Base-by-base conservation (phyloP, 2,329 filamentous ascomycete species). In the Sarocladiaceae sp. region DNA sequence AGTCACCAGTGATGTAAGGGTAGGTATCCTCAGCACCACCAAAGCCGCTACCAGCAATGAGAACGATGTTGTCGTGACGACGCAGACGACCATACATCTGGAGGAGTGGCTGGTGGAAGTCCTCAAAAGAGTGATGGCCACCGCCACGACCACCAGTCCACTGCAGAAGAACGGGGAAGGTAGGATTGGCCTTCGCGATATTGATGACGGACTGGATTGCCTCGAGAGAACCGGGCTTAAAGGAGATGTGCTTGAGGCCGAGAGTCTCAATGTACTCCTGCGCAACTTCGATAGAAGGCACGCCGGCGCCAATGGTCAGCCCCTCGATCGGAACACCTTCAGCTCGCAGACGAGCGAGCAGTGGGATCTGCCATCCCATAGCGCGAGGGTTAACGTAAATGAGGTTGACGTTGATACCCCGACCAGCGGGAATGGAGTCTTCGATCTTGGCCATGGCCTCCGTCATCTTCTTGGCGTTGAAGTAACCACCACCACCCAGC, bases 91-190 rank as follows among this genome's bases (percentile, higher is more conserved):
- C 80, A 62, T 96, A 96, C 86, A 95, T 94, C 56, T 88, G 82
- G 6, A 96, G 71, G 34, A 96, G 83, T 4, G 90, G 90, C 58
- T 90, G 83, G 64, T 95, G 90, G 75, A 96, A 95, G 63, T 96
- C 90, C 63, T 96, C 90, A 50, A 83, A 95, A 1, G 89, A 95
- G 69, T 96, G 90, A 64, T 95, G 90, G 46, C 90, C 90, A 69
- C 90, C 90, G 53, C 89, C 90, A 66, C 90, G 85, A 32, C 90
- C 90, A 60, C 90, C 90, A 48, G 90, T 96, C 90, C 90, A 96
- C 67, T 96, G 90, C 50, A 95, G 71, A 44, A 95, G 81, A 43
- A 95, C 79, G n/a, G 90, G 90, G 74, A 96, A 95, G 21, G 79
- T 83, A 2, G 90, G 89, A 62, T 95, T 93, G n/a, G 88, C 87